Evolutionary conservation across 1,284 basidiomycete genomes (phyloP).

Genomic region (Athelia psychrophila): DNA sequence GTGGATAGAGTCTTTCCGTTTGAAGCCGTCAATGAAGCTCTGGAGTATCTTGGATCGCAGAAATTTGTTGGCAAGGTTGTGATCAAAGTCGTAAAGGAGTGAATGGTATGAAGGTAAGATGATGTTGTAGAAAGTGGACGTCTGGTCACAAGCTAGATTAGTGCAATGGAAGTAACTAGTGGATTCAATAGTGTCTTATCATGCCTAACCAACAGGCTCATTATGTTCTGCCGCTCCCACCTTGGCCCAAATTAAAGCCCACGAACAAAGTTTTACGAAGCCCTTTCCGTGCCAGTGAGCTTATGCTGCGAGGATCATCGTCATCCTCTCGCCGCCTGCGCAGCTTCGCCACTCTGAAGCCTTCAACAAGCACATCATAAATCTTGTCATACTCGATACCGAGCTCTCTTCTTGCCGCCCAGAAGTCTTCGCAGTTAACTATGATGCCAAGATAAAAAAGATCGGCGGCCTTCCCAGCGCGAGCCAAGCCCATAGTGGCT

Average conservation of each 20-base stretch:
- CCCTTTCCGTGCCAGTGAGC: slow-evolving; percentile 32
- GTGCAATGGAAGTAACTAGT: too few species aligned
- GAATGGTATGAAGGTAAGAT: background rate
- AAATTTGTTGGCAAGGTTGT: slow-evolving; percentile 40
- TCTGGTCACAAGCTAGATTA: background rate
- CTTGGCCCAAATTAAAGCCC: slow-evolving; percentile 42
- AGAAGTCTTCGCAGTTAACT: slow-evolving; percentile 94
- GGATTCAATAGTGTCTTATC: slow-evolving; percentile 1
- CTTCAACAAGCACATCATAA: slow-evolving; percentile 88
- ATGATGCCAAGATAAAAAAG: slow-evolving; percentile 89
- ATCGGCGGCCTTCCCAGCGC: slow-evolving; percentile 70
- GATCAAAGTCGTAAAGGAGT: slow-evolving; percentile 24
- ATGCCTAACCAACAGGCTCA: slow-evolving; percentile 61
- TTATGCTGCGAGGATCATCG: slow-evolving; percentile 32
- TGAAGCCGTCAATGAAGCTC: slow-evolving; percentile 37
- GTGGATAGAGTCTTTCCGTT: slow-evolving; percentile 43
- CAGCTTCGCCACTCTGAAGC: slow-evolving; percentile 70
- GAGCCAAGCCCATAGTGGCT: slow-evolving; percentile 79
- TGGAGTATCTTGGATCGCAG: slow-evolving; percentile 34
- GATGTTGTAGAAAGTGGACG: too few species aligned
- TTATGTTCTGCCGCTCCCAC: slow-evolving; percentile 50
- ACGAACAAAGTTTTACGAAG: slow-evolving; percentile 47
- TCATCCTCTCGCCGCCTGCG: slow-evolving; percentile 56
- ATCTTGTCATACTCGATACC: slow-evolving; percentile 88
- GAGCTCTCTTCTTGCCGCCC: slow-evolving; percentile 81